Base-by-base conservation (phyloP, 345 rosid species). In the Linum usitatissimum region DNA sequence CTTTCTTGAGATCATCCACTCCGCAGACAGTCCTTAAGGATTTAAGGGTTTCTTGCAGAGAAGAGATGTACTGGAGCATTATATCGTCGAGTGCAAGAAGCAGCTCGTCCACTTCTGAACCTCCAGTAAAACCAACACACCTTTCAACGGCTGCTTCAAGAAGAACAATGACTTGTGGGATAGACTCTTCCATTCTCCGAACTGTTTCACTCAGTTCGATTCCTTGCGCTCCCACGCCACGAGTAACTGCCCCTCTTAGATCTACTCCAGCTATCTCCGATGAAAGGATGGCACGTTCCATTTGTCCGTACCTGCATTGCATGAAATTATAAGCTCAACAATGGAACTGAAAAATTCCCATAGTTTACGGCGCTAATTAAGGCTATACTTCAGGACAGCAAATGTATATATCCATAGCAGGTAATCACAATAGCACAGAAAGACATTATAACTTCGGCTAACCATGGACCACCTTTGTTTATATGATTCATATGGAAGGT, bases 161-260 rank as follows among this genome's bases (percentile, higher is more conserved):
- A 80, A 90, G 90, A 65, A 90, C 75, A 55, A 93, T 87, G 69
- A 93, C 84, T 77, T 84, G 97, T 64, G 99, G 94, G 70, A 87
- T 82, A 54, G 99, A 93, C 68, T 93, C 99, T 79, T 93, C 99
- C 99, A 93, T 93, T 70, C 99, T 82, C 68, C 97, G 75, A 73
- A 93, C 99, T 53, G 97, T 86, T 77, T 93, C 99, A 34, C 97
- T 93, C 78, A 93, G 88, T 68, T 93, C 99, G 68, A 93, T 82
- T 69, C 99, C 99, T 77, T 93, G 97, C 71, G 97, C 99, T 63
- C 99, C 97, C 65, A 93, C 83, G 19, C 96, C 96, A 66, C 99
- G 94, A 57, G 96, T 69, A 63, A 93, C 99, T 64, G 99, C 99
- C 66, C 99, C 97, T 70, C 99, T 87, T 71, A 93, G 81, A 81